Conservation (phyloP, 2,329 filamentous ascomycete species). For the Aurifilum marmelostoma region DNA sequence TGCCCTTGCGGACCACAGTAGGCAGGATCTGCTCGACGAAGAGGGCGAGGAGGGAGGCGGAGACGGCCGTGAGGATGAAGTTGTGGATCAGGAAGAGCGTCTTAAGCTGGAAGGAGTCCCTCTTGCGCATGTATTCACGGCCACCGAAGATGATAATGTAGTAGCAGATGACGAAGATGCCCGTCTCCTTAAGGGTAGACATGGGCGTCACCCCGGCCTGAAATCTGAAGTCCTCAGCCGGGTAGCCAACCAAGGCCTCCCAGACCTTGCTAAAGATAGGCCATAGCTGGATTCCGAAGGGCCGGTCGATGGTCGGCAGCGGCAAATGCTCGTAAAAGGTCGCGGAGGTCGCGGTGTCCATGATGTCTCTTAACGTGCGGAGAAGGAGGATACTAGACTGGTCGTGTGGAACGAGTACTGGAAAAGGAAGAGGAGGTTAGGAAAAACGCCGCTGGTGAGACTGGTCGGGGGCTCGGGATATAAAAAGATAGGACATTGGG, state of each 20-base stretch:
- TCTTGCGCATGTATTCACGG: conserved; percentile 87
- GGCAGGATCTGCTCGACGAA: conserved; percentile 92
- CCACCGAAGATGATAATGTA: conserved; percentile 94
- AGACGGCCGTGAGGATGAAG: conserved; percentile 88
- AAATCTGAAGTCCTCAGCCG: conserved; percentile 85
- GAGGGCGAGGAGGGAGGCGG: conserved; percentile 75
- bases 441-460: background rate
- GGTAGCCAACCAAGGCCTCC: conserved; percentile 76
- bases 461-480: background rate
- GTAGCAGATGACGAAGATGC: conserved; percentile 82
- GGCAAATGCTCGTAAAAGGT: conserved; percentile 61
- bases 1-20: conserved; percentile 75
- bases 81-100: conserved; percentile 94
- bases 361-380: conserved; percentile 27
- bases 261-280: conserved; percentile 91
- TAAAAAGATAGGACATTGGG: background rate
- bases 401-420: background rate
- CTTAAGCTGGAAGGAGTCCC: conserved; percentile 84
- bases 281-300: conserved; percentile 91
- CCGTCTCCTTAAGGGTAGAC: conserved; percentile 84
- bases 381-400: background rate
- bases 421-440: background rate
- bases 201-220: conserved; percentile 80
- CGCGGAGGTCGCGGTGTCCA: conserved; percentile 39
- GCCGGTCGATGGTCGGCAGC: conserved; percentile 82